Conservation (phyloP, 805 yeast species). For the Spencermartinsiella europaea region DNA sequence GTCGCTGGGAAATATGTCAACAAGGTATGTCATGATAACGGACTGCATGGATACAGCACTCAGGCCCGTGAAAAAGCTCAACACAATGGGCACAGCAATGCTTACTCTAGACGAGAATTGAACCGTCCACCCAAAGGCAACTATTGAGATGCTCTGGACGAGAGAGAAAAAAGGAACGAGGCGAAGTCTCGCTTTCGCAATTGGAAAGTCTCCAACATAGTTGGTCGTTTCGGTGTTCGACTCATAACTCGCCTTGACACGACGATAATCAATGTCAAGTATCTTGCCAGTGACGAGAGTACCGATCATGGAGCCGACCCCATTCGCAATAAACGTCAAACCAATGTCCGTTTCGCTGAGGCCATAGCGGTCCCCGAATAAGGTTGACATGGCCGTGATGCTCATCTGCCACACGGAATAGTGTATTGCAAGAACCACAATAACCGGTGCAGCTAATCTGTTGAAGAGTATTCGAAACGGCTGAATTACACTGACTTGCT, state of each 20-base stretch:
- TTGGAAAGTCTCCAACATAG: constrained; percentile 43
- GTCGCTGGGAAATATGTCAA: constrained; percentile 65
- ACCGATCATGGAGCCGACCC: constrained; percentile 61
- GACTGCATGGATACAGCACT: constrained; percentile 56
- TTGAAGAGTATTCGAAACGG: constrained; percentile 10
- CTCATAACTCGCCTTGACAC: constrained; percentile 14
- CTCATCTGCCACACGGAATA: constrained; percentile 68
- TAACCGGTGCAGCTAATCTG: no score
- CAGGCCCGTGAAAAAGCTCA: constrained; percentile 52
- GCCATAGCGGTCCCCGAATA: constrained; percentile 45
- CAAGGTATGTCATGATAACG: constrained; percentile 53
- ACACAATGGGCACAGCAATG: constrained; percentile 54
- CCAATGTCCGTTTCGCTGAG: constrained; percentile 58
- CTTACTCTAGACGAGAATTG: constrained; percentile 40
- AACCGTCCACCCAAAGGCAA: constrained; percentile 73
- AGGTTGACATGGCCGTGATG: constrained; percentile 49
- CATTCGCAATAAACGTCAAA: constrained; percentile 69
- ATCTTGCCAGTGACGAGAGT: constrained; percentile 54
- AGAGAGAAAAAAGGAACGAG: constrained; percentile 41
- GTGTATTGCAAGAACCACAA: constrained; percentile 50
- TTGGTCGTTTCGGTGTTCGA: constrained; percentile 21
- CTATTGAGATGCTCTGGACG: constrained; percentile 37
- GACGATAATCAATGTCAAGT: constrained; percentile 47
- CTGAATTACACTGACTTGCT: constrained; percentile 5
- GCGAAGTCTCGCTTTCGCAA: constrained; percentile 51